Conservation (phyloP, 2,329 filamentous ascomycete species). For the Penicillium vulpinum region DNA sequence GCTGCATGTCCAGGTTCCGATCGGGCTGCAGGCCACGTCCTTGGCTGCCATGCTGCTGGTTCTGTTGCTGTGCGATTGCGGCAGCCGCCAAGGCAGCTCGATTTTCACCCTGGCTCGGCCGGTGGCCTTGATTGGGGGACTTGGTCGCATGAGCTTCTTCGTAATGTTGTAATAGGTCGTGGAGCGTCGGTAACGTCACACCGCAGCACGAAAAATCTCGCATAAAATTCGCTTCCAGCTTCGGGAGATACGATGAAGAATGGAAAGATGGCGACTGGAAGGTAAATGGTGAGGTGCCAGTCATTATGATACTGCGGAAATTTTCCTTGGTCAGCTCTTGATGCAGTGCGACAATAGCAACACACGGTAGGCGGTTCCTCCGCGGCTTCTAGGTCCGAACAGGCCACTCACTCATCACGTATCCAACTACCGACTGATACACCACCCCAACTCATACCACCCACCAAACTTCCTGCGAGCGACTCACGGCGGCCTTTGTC, state of each 20-base stretch:
- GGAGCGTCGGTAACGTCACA: constrained; percentile 81
- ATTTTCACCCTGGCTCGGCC: constrained; percentile 54
- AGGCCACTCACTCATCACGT: constrained; percentile 82
- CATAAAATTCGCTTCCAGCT: constrained; percentile 97
- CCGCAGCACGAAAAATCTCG: constrained; percentile 95
- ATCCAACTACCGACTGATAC: constrained; percentile 97
- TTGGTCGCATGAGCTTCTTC: constrained; percentile 88
- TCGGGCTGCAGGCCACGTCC: constrained; percentile 38
- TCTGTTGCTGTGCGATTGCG: constrained; percentile 52
- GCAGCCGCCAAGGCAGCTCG: constrained; percentile 51
- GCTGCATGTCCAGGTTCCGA: constrained; percentile 37
- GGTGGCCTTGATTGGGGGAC: constrained; percentile 51
- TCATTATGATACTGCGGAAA: constrained; percentile 78
- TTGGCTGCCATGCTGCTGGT: constrained; percentile 45
- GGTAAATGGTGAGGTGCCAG: constrained; percentile 89
- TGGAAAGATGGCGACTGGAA: constrained; percentile 94
- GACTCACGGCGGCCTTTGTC: constrained; percentile 59
- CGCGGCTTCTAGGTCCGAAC: constrained; percentile 4
- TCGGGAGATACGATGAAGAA: constrained; percentile 93
- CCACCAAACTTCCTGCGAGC: constrained; percentile 62
- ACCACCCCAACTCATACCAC: constrained; percentile 95
- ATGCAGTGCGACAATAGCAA: constrained; percentile 24
- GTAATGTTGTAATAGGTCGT: constrained; percentile 94
- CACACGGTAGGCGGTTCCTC: constrained; percentile 11
- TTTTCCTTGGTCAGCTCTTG: constrained; percentile 28